Evolutionary conservation across 495 filamentous ascomycete species (phyloP), one percentile per base, ranked within the genome.

Genomic region (Poronia punctata): DNA sequence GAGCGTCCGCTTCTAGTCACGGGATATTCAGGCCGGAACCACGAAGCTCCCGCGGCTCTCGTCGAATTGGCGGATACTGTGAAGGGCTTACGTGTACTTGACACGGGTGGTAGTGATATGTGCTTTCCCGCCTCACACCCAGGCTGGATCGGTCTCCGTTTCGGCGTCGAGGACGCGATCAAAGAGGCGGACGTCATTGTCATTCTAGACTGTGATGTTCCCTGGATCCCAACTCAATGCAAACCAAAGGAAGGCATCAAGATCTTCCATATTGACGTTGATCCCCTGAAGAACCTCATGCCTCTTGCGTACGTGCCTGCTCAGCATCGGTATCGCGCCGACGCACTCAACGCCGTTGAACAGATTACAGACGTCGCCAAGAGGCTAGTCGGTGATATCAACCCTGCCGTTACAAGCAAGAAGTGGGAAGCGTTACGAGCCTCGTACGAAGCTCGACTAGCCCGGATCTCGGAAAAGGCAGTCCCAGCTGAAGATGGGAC

Each of bases 101-200:
- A 97, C 58, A 88, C 87, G 1, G 86, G 85, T 17, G 89, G 88
- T 23, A 84, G 84, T 54, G 90, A 97, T 57, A 92, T 97, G 90
- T 93, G 86, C 54, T 96, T 96, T 64, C 90, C 90, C 2, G 83
- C 80, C 2, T 71, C 89, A 36, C 88, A 95, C 45, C 66, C 68
- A 11, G 68, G 50, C 1, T 77, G 80, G 71, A 59, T 95, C 18
- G 86, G 90, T 2, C 55, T 93, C 48, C 70, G 79, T 45, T 95
- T 79, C 48, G 86, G 88, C 8, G 67, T 78, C 2, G 86, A 95
- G 27, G 79, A 85, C 11, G 64, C 68, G 5, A 84, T 95, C 48
- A 70, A 66, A 30, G 80, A 78, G 5, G 84, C 90, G 0, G 90
- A 95, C 55, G 74, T 84, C 17, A 95, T 97, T 48, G 46, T 97